phyloP scores from a whole-genome alignment of 2,329 filamentous ascomycete genomes.

The Paecilomyces variotii region DNA sequence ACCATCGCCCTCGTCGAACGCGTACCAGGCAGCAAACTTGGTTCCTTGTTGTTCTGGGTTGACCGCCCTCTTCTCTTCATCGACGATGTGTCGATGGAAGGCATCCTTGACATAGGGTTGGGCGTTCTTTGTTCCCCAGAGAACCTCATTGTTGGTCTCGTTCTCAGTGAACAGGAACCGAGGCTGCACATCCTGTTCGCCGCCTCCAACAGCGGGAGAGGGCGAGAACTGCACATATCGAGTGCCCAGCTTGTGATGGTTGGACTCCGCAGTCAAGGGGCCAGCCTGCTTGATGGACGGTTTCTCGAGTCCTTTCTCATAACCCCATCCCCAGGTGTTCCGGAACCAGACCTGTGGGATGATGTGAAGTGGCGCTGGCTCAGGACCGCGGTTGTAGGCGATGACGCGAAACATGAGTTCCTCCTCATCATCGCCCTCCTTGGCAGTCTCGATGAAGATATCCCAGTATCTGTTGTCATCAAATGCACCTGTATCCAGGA shows the following conservation, averaged over 20 bases:
- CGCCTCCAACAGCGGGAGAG: slow-evolving; percentile 73
- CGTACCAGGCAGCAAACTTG: slow-evolving; percentile 85
- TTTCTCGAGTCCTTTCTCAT: slow-evolving; percentile 66
- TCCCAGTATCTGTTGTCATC: slow-evolving; percentile 92
- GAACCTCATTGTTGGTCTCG: slow-evolving; percentile 72
- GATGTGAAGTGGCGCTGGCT: slow-evolving; percentile 85
- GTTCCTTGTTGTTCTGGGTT: slow-evolving; percentile 77
- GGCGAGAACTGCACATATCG: slow-evolving; percentile 80
- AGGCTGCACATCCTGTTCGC: slow-evolving; percentile 75
- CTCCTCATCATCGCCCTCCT: slow-evolving; percentile 84
- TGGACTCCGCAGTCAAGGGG: slow-evolving; percentile 64
- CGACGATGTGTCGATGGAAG: slow-evolving; percentile 81
- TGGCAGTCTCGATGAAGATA: slow-evolving; percentile 92
- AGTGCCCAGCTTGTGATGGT: slow-evolving; percentile 71
- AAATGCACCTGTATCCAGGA: slow-evolving; percentile 82
- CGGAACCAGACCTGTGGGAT: slow-evolving; percentile 94
- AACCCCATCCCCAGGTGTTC: slow-evolving; percentile 94
- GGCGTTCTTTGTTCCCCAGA: slow-evolving; percentile 73
- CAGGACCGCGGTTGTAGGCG: slow-evolving; percentile 89
- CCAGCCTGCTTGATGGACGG: slow-evolving; percentile 63
- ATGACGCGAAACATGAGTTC: slow-evolving; percentile 91
- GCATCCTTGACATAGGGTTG: slow-evolving; percentile 88
- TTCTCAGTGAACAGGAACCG: slow-evolving; percentile 90
- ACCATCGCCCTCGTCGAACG: slow-evolving; percentile 82
- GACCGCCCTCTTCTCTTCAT: slow-evolving; percentile 68